Base-by-base conservation (phyloP, 805 yeast species). In the Barnettozyma vustinii region DNA sequence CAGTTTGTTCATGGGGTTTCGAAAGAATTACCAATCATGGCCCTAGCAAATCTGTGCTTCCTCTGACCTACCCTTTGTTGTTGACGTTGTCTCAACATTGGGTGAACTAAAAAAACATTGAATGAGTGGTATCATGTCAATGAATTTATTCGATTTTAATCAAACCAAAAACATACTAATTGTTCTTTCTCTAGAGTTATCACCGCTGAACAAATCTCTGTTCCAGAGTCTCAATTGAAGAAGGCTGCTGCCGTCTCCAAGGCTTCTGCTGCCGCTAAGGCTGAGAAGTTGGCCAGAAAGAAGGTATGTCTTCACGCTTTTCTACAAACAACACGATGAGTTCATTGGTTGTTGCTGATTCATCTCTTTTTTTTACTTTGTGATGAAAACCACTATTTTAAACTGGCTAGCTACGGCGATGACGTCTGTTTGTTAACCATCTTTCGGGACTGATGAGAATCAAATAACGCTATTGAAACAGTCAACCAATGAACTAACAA, bases 171-270 rank as follows among this genome's bases (percentile, higher is more conserved):
- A 39, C 44, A 44, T 42, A 30, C 53, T 43, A 37, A 37, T 39
- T 32, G 13, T 16, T 25, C 32, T 39, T 16, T 36, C 43, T 39
- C 25, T n/a, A 61, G 64, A 60, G 65, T 60, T 53, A 61, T 61
- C 63, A 58, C 64, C 54, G 65, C 64, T 57, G 65, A 61, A 56
- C 65, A 73, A 66, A 62, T 73, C 62, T 68, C 72, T 59, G 72
- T 72, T 59, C 96, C 96, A 81, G 96, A 87, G 82, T 75, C 94
- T 70, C 84, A 83, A 72, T 75, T 83, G 74, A 87, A 87, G 83
- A 83, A 84, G 80, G 72, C 84, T 66, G 80, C 84, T 79, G 81
- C 85, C 73, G 79, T 81, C 71, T 82, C 83, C 68, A 84, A 85
- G 81, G 74, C 81, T 66, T 79, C 83, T 62, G 87, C 82, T 69